Evolutionary conservation across 2,329 filamentous ascomycete genomes (phyloP).

Genomic region (Zasmidium cellare): DNA sequence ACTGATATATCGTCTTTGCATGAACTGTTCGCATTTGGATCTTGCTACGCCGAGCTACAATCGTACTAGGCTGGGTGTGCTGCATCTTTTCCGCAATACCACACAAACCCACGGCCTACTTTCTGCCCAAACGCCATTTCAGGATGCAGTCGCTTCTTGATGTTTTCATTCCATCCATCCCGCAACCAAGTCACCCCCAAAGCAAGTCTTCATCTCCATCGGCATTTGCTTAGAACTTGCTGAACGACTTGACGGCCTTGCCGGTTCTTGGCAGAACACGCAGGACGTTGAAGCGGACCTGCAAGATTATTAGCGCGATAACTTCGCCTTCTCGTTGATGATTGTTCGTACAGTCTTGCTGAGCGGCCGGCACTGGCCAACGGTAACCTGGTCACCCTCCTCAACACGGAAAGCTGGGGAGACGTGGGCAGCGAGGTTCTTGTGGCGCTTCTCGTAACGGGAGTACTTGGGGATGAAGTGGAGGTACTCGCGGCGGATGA

Average conservation of each 20-base stretch:
- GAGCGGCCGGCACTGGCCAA: constrained; percentile 98
- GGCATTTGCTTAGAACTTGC: constrained; percentile 77
- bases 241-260: constrained; percentile 97
- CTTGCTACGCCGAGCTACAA: constrained; percentile 27
- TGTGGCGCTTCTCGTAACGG: constrained; percentile 99
- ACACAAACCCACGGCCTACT: constrained; percentile 14
- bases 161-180: background rate
- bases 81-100: constrained; percentile 12
- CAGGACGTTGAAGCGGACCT: constrained; percentile 99
- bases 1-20: constrained; percentile 13
- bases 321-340: background rate
- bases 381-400: constrained; percentile 98
- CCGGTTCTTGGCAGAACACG: constrained; percentile 96
- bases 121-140: constrained; percentile 25
- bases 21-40: constrained; percentile 29
- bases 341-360: constrained; percentile 90
- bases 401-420: constrained; percentile 99
- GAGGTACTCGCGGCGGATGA: constrained; percentile 99
- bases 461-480: constrained; percentile 99
- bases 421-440: constrained; percentile 99
- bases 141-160: constrained; percentile 22
- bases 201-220: constrained; percentile 10
- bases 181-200: constrained; percentile 13
- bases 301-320: constrained; percentile 7
- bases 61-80: constrained; percentile 10